These are phyloP conservation scores for Salisapilia sapeloensis DNA, from an alignment of 352 stramenopile genomes.

Conservation along the genomic window DNA sequence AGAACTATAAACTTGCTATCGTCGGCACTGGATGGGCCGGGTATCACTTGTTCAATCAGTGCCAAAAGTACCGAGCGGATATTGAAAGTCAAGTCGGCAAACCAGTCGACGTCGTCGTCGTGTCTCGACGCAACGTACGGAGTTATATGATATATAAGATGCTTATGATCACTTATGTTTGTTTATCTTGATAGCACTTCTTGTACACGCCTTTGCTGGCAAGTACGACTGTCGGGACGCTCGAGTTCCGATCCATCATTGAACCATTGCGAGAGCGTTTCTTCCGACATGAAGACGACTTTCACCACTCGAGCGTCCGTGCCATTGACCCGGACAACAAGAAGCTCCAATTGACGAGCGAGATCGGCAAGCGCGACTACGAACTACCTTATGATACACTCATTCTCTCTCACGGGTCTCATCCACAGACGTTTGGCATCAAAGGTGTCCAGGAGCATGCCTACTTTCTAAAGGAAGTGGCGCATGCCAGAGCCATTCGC, in stretches of 20 bases:
- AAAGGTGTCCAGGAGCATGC: slow-evolving; percentile 83
- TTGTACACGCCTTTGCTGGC: slow-evolving; percentile 96
- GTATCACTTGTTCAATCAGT: slow-evolving; percentile 59
- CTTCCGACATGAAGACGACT: slow-evolving; percentile 54
- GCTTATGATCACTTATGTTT: slow-evolving; percentile 1
- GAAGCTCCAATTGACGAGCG: slow-evolving; percentile 46
- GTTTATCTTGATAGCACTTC: slow-evolving; percentile 72
- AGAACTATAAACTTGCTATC: slow-evolving; percentile 60
- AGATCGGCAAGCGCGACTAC: slow-evolving; percentile 41
- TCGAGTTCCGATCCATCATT: slow-evolving; percentile 95
- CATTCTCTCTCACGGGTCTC: slow-evolving; percentile 83
- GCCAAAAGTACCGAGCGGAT: slow-evolving; percentile 55
- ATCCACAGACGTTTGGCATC: slow-evolving; percentile 91
- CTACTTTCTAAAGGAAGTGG: slow-evolving; percentile 96
- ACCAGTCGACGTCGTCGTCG: slow-evolving; percentile 51
- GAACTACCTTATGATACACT: slow-evolving; percentile 88
- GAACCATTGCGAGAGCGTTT: slow-evolving; percentile 86
- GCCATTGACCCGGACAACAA: slow-evolving; percentile 71
- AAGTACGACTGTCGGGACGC: slow-evolving; percentile 87
- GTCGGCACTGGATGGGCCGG: slow-evolving; percentile 65
- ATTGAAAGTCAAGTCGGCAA: slow-evolving; percentile 41
- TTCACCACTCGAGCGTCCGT: slow-evolving; percentile 50
- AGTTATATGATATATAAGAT: not conserved
- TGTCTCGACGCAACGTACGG: slow-evolving; percentile 67
- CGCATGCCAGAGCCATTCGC: slow-evolving; percentile 83